Base-by-base conservation (phyloP, 2,329 filamentous ascomycete genomes). In the Ascosphaera pollenicola region DNA sequence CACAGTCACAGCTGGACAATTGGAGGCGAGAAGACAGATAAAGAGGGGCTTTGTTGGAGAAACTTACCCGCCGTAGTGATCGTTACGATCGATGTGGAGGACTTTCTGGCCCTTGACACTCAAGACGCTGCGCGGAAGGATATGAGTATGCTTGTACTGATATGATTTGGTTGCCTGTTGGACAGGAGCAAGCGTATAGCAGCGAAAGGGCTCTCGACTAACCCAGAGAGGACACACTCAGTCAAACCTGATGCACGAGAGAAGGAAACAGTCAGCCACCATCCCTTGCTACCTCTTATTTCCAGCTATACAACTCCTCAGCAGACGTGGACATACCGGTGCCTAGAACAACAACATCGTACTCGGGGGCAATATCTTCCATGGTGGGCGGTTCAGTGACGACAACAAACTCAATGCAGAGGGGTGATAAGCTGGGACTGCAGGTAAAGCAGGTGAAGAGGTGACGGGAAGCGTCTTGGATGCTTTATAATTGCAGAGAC, bases 71-170 rank as follows among this genome's bases (percentile, higher is more conserved):
- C 89, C 89, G 56, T 94, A 95, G 68, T 95, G 85, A 60, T 92
- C 83, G 59, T 95, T 95, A 57, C 85, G 78, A 65, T 95, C 89
- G 59, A 98, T 93, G 67, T 98, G 89, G 48, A 98, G 73, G 55
- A 98, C 89, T 69, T 95, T 95, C 70, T 92, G 87, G 61, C 87
- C 87, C 70, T 95, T 94, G 54, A 95, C 87, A 66, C 84, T 93
- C 57, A 95, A 67, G 45, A 98, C 85, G 62, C 85, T 84, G 52
- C 43, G 47, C 38, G 37, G 13, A 40, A 39, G 30, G 39, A 47
- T 42, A 52, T 24, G 21, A 24, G 21, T 24, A 24, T 24, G 21
- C 5, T 24, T 24, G 21, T 24, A 50, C 38, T 49, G 37, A 36
- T 36, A 45, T 1, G 21, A 5, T 16, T 28, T 28, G 16, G 17